These are phyloP conservation scores for Pilobolus umbonatus DNA, from an alignment of 192 early-diverging fungal genomes.

Conservation along the genomic window DNA sequence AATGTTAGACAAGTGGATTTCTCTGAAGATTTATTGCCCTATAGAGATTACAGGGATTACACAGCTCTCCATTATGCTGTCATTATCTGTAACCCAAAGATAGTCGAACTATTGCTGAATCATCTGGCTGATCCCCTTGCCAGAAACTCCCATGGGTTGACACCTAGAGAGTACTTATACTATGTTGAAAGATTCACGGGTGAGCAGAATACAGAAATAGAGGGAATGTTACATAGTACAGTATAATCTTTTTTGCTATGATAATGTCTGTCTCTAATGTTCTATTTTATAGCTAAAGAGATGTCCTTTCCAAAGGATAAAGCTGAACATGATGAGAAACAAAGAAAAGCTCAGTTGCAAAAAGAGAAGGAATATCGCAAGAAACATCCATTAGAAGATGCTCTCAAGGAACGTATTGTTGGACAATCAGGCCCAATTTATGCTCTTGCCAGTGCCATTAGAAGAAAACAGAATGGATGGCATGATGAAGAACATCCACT, in stretches of 20 bases:
- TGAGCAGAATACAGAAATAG: constrained; percentile 27
- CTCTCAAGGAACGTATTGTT: constrained; percentile 34
- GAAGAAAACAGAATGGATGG: constrained; percentile 45
- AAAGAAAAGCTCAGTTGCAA: constrained; percentile 12
- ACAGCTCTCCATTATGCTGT: constrained; percentile 33
- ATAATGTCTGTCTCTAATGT: not conserved
- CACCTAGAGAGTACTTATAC: constrained; percentile 33
- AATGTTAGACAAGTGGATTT: constrained; percentile 25
- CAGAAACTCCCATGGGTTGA: constrained; percentile 23
- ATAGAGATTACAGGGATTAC: constrained; percentile 31
- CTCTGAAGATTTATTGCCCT: constrained; percentile 24
- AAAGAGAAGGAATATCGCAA: constrained; percentile 34
- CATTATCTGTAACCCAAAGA: constrained; percentile 27
- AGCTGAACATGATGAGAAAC: constrained; percentile 19
- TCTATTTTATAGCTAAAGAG: constrained; percentile 21
- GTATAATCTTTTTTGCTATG: not conserved
- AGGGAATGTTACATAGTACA: constrained; percentile 16
- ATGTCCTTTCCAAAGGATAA: constrained; percentile 22
- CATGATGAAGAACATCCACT: constrained; percentile 45
- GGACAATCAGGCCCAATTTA: constrained; percentile 41
- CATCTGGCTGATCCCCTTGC: constrained; percentile 27
- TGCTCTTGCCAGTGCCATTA: constrained; percentile 41
- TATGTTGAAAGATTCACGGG: constrained; percentile 33
- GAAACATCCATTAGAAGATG: constrained; percentile 37
- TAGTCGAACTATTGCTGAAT: constrained; percentile 20